phyloP scores from a whole-genome alignment of 441 rosid species.

The Hura crepitans region DNA sequence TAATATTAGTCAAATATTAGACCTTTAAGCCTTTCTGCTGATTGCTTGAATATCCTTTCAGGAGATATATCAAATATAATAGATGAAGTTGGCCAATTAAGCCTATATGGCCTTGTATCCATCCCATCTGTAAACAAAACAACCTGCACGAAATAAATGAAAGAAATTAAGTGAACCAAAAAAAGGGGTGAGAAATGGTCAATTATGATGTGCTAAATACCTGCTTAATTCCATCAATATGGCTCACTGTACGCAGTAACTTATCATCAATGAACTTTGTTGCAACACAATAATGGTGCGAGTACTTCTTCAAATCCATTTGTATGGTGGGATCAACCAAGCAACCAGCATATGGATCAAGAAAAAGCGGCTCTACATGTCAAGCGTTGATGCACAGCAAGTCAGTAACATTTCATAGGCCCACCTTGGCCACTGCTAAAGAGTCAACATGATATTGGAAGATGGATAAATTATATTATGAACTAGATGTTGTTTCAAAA shows the following conservation, averaged over 20 bases:
- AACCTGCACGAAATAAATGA: constrained; percentile 51
- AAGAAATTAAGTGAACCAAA: constrained; percentile 16
- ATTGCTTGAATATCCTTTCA: constrained; percentile 46
- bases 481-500: background rate
- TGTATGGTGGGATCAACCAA: constrained; percentile 45
- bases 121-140: constrained; percentile 87
- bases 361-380: constrained; percentile 68
- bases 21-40: constrained; percentile 74
- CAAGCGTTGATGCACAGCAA: constrained; percentile 9
- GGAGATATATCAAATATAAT: constrained; percentile 78
- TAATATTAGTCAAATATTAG: constrained; percentile 18
- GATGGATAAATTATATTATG: background rate
- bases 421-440: background rate
- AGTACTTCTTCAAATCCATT: constrained; percentile 40
- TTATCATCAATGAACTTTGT: constrained; percentile 84
- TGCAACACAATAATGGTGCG: constrained; percentile 65
- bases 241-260: constrained; percentile 49
- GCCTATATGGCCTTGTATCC: constrained; percentile 93
- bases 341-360: constrained; percentile 89
- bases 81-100: constrained; percentile 82
- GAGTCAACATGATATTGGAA: background rate
- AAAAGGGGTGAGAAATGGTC: background rate
- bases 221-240: constrained; percentile 79
- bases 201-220: constrained; percentile 29
- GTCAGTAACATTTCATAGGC: background rate